Percentiles rank a stretch among this genome's conserved stretches.
phyloP scores from a whole-genome alignment of 306 rosid species.

The Phaseolus lunatus region DNA sequence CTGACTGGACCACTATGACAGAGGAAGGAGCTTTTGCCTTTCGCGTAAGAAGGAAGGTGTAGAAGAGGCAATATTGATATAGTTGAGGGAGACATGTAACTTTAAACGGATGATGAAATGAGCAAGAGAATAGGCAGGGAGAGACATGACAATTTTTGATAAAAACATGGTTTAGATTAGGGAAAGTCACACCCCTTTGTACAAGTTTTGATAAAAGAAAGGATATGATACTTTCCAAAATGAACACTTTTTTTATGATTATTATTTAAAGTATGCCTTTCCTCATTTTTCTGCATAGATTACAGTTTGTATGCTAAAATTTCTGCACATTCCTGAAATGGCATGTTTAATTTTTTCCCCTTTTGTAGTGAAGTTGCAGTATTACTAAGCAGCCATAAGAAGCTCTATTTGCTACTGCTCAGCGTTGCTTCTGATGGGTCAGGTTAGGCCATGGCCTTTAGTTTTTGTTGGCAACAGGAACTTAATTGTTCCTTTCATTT shows the following conservation, averaged over 20 bases:
- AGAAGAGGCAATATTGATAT: not conserved
- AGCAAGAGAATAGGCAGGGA: not conserved
- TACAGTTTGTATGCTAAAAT: not conserved
- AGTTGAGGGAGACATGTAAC: not conserved
- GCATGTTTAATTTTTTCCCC: conserved; percentile 37
- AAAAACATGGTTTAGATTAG: not conserved
- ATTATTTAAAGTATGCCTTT: conserved; percentile 19
- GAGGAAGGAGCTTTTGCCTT: not conserved
- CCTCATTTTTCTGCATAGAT: conserved; percentile 21
- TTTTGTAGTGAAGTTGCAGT: conserved; percentile 78
- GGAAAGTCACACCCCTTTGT: not conserved
- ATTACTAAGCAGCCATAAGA: conserved; percentile 75
- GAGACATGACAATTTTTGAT: not conserved
- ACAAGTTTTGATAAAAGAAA: not conserved
- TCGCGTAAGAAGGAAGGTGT: not conserved
- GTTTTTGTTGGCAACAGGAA: conserved; percentile 34
- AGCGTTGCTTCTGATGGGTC: conserved; percentile 62
- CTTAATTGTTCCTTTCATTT: conserved; percentile 19
- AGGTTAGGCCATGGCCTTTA: conserved; percentile 60
- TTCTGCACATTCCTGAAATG: conserved; percentile 32
- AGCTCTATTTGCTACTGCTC: conserved; percentile 75
- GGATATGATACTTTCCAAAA: conserved; percentile 9
- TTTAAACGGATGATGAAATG: not conserved
- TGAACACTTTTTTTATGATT: conserved; percentile 9
- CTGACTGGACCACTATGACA: not conserved